Conservation (phyloP, 257 asterid genomes). For the Capsicum chinense region DNA sequence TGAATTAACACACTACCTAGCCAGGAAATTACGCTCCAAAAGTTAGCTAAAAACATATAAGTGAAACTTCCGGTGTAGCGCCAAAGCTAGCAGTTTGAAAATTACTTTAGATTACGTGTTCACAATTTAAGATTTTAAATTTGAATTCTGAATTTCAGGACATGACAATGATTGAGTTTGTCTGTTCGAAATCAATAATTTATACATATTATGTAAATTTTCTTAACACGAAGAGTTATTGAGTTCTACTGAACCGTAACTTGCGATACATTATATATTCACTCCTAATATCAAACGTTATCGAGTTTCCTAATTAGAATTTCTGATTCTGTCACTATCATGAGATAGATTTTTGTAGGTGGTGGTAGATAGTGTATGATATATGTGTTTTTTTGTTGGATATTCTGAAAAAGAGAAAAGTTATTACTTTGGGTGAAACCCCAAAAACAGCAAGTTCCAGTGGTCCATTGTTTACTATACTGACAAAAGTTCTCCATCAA, state of each 20-base stretch:
- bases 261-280: background rate
- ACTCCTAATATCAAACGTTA: background rate
- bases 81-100: background rate
- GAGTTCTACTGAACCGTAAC: background rate
- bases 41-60: too few relatives aligned
- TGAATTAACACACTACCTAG: too few relatives aligned
- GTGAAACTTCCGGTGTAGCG: background rate
- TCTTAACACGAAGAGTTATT: background rate
- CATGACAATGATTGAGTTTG: background rate
- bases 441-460: conserved; percentile 92
- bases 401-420: conserved; percentile 67
- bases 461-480: conserved; percentile 82
- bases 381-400: conserved; percentile 43
- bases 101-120: background rate
- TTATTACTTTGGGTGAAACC: conserved; percentile 85
- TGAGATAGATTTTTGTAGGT: too few relatives aligned
- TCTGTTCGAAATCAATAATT: background rate
- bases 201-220: background rate
- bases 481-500: conserved; percentile 63
- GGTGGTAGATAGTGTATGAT: too few relatives aligned
- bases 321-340: background rate
- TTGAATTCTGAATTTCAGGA: background rate
- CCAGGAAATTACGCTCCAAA: too few relatives aligned
- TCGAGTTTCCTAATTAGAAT: background rate
- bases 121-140: background rate